phyloP scores from a whole-genome alignment of 805 yeast species.

The Spathaspora boniae region DNA sequence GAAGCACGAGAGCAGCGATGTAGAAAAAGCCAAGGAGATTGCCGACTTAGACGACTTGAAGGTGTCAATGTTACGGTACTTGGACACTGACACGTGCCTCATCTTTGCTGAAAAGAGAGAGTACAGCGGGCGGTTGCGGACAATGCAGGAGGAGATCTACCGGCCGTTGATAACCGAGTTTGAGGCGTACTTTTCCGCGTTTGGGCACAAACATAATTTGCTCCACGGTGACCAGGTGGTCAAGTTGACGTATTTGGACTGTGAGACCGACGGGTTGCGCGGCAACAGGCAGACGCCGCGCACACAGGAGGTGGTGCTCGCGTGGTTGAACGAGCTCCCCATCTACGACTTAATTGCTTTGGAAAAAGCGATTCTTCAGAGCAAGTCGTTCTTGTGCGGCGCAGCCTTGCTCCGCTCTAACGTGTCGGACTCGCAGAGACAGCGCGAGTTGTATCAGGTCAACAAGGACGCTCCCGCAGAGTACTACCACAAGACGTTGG shows the following conservation, averaged over 20 bases:
- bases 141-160: conserved; percentile 75
- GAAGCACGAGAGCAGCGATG: conserved; percentile 24
- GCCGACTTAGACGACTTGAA: conserved; percentile 54
- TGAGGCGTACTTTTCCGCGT: conserved; percentile 53
- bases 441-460: conserved; percentile 28
- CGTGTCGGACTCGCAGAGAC: conserved; percentile 17
- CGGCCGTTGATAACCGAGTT: conserved; percentile 68
- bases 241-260: conserved; percentile 61
- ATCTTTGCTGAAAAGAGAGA: conserved; percentile 80
- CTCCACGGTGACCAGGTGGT: conserved; percentile 26
- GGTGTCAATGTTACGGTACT: conserved; percentile 64
- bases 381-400: conserved; percentile 86
- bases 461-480: conserved; percentile 28
- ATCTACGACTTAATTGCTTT: conserved; percentile 81
- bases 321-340: conserved; percentile 62
- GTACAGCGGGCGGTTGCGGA: conserved; percentile 77
- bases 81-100: conserved; percentile 91
- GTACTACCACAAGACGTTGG: conserved; percentile 46
- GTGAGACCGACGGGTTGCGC: conserved; percentile 74
- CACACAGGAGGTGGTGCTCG: conserved; percentile 57
- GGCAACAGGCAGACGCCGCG: conserved; percentile 71
- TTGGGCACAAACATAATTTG: conserved; percentile 25
- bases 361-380: conserved; percentile 82
- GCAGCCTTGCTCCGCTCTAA: conserved; percentile 57
- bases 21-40: conserved; percentile 33